Conservation (phyloP, 2,329 filamentous ascomycete genomes). For the Phialophora chinensis region DNA sequence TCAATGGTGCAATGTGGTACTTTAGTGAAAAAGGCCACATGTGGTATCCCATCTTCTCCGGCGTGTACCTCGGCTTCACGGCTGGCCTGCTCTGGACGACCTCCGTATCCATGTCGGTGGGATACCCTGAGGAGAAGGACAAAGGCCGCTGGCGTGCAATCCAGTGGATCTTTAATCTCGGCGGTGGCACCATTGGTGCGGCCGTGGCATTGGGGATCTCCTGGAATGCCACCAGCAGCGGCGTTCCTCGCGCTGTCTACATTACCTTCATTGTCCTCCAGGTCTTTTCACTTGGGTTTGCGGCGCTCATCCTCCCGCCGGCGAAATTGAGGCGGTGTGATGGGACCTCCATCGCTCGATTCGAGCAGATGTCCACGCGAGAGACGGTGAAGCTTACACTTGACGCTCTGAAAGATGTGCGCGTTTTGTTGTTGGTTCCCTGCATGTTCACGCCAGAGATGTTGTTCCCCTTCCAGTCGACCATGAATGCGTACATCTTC, state of each 20-base stretch:
- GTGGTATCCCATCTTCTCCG: conserved; percentile 18
- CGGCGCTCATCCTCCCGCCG: conserved; percentile 8
- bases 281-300: conserved; percentile 12
- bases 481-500: conserved; percentile 21
- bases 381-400: conserved; percentile 10
- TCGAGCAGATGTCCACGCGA: conserved; percentile 5
- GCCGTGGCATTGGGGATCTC: conserved; percentile 13
- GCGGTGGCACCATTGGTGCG: conserved; percentile 12
- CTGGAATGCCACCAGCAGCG: conserved; percentile 9
- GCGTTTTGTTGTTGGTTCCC: conserved; percentile 7
- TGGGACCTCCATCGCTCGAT: conserved; percentile 6
- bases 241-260: conserved; percentile 18
- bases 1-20: conserved; percentile 16
- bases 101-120: conserved; percentile 9
- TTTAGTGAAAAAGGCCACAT: conserved; percentile 12
- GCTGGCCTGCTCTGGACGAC: conserved; percentile 15
- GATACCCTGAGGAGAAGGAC: conserved; percentile 16
- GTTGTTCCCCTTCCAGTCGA: conserved; percentile 20
- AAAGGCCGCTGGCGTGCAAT: conserved; percentile 16
- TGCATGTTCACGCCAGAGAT: conserved; percentile 16
- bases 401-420: conserved; percentile 1
- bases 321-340: conserved; percentile 12
- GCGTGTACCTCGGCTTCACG: conserved; percentile 13
- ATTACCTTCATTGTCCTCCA: conserved; percentile 19
- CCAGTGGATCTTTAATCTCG: conserved; percentile 17